These are phyloP conservation scores for Melampsora americana DNA, from an alignment of 1,284 basidiomycete genomes.

Conservation along the genomic window DNA sequence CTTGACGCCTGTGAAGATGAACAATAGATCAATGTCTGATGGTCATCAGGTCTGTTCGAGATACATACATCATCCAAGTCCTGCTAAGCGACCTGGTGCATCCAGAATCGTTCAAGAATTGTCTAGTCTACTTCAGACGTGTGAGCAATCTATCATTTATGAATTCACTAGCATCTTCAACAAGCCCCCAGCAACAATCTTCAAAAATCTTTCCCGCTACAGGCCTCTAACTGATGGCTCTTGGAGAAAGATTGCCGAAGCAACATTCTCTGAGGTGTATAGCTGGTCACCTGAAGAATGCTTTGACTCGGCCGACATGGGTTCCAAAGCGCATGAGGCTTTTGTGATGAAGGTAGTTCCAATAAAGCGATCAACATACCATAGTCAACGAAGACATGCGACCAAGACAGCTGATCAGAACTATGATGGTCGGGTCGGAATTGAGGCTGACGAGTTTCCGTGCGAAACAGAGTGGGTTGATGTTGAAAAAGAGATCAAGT, in stretches of 20 bases:
- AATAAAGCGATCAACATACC: constrained; percentile 22
- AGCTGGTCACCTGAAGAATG: constrained; percentile 9
- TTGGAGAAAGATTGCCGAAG: constrained; percentile 40
- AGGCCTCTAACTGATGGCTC: constrained; percentile 10
- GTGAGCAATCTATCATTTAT: constrained; percentile 23
- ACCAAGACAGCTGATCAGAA: background rate
- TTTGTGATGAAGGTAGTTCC: constrained; percentile 41
- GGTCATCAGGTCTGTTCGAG: constrained; percentile 11
- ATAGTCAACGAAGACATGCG: background rate
- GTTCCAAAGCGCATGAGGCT: background rate
- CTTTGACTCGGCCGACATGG: background rate
- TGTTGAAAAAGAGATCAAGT: constrained; percentile 37
- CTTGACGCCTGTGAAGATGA: background rate
- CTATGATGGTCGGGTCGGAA: background rate
- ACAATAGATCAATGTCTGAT: background rate
- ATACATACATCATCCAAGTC: constrained; percentile 9
- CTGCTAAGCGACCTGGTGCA: background rate
- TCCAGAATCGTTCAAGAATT: constrained; percentile 17
- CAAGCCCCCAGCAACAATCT: background rate
- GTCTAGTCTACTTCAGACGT: constrained; percentile 22
- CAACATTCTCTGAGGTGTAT: constrained; percentile 41
- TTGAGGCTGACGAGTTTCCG: constrained; percentile 22
- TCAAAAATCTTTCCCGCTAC: background rate
- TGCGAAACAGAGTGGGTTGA: constrained; percentile 32
- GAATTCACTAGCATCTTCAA: constrained; percentile 21